Base-by-base conservation (phyloP, 805 yeast genomes). In the Cyberlindnera xishuangbannaensis region DNA sequence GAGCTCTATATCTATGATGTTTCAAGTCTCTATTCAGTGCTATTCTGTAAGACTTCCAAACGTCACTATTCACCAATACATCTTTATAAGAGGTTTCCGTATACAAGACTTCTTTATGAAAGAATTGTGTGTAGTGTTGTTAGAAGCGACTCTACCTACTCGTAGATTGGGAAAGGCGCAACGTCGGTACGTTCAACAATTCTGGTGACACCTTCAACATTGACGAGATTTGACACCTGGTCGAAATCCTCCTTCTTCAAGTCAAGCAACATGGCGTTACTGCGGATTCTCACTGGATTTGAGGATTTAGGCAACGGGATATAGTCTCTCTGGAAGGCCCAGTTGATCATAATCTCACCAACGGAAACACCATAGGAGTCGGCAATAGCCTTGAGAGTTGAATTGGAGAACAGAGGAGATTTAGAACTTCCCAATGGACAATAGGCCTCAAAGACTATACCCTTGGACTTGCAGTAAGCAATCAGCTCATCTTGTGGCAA, bases 271-370 rank as follows among this genome's bases (percentile, higher is more conserved):
- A 36, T 50, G 45, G 53, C 42, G 46, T 64, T 63, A 13, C 59
- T 46, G 6, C 40, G 53, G 34, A 71, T 62, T 65, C 77, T 67
- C 3, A 46, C 40, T 12, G 65, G 61, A 33, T 61, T 64, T 13
- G 65, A 64, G 18, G 75, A 68, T 49, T 72, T 71, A 34, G 76
- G 76, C 36, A 71, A 51, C 10, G 71, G 75, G 30, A 75, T 71
- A 22, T 71, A 60, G 19, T 69, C 73, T 59, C 83, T 73, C 49
- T 65, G 60, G 15, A 70, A 55, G 22, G 70, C 76, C 84, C 84
- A 78, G 17, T 78, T 71, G 41, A 77, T 60, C 33, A 73, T 58
- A 19, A 76, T 49, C 31, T 69, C 67, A 12, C 77, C 80, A 9
- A 76, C 65, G 8, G 55, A 53, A 10, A 55, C 58, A 9, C 48